A percentile compares a stretch with the other conserved stretches of the same genome.
Conservation (phyloP, 768 basidiomycete species). For the Nevesoporus exiguus region DNA sequence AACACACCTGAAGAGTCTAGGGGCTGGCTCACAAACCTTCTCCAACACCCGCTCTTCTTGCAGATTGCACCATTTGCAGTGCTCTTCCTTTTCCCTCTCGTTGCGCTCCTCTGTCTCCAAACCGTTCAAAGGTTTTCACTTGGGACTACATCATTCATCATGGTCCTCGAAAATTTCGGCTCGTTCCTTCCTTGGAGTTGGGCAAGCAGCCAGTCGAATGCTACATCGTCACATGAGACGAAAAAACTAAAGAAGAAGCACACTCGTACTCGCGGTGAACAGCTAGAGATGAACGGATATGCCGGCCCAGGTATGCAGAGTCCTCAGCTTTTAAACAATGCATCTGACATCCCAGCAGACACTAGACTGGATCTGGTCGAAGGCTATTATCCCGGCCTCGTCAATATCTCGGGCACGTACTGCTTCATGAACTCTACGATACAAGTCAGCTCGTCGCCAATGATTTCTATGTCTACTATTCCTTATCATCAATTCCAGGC, state of each 20-base stretch:
- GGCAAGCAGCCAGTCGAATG: constrained; percentile 33
- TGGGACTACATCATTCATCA: constrained; percentile 26
- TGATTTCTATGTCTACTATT: background rate
- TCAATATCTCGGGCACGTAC: constrained; percentile 94
- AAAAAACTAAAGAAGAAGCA: constrained; percentile 50
- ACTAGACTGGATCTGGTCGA: constrained; percentile 26
- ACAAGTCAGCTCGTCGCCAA: constrained; percentile 50
- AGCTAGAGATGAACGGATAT: constrained; percentile 44
- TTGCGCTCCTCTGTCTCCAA: constrained; percentile 32
- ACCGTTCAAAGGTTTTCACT: constrained; percentile 30
- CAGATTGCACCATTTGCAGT: constrained; percentile 58
- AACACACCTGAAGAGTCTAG: constrained; percentile 40
- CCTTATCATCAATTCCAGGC: constrained; percentile 50
- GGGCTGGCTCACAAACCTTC: constrained; percentile 38
- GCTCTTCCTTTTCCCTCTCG: constrained; percentile 43
- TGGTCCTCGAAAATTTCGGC: constrained; percentile 62
- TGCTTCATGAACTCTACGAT: constrained; percentile 98
- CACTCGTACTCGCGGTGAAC: constrained; percentile 53
- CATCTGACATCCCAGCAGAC: constrained; percentile 15
- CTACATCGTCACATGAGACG: constrained; percentile 30
- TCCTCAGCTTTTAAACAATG: background rate
- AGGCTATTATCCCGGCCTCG: constrained; percentile 81
- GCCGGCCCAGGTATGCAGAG: constrained; percentile 28
- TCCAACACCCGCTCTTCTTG: constrained; percentile 40
- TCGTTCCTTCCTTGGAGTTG: constrained; percentile 63